These are phyloP conservation scores for Emericellopsis cladophorae DNA, from an alignment of 2,329 filamentous ascomycete genomes.

Conservation along the genomic window DNA sequence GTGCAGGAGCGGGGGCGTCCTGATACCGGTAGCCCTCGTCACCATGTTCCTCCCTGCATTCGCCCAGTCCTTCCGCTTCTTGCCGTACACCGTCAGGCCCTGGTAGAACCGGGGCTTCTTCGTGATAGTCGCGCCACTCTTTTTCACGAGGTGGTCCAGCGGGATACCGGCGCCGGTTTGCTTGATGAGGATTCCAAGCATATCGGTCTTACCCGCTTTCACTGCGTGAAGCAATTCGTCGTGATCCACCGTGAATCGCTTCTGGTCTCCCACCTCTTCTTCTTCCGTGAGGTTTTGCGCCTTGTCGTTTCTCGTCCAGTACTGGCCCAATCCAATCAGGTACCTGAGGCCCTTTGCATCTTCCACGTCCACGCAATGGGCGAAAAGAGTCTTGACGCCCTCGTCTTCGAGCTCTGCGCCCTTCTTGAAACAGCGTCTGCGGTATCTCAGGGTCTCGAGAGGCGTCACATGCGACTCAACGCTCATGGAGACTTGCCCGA, in stretches of 20 bases:
- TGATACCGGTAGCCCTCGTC: slow-evolving; percentile 22
- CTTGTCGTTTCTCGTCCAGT: slow-evolving; percentile 21
- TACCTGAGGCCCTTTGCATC: slow-evolving; percentile 40
- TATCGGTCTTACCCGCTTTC: slow-evolving; percentile 33
- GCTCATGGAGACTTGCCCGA: slow-evolving; percentile 55
- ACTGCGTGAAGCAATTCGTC: slow-evolving; percentile 30
- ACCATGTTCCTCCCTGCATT: slow-evolving; percentile 40
- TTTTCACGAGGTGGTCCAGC: slow-evolving; percentile 51
- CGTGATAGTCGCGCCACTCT: slow-evolving; percentile 48
- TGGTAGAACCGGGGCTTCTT: slow-evolving; percentile 63
- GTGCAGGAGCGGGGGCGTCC: slow-evolving; percentile 45
- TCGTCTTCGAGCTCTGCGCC: slow-evolving; percentile 5
- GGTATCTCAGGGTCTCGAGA: slow-evolving; percentile 13
- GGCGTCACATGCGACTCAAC: slow-evolving; percentile 54
- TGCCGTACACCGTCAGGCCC: slow-evolving; percentile 63
- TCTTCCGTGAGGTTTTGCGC: slow-evolving; percentile 20
- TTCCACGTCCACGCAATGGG: slow-evolving; percentile 36
- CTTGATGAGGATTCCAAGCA: slow-evolving; percentile 53
- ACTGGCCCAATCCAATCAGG: slow-evolving; percentile 40
- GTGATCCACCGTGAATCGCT: slow-evolving; percentile 25
- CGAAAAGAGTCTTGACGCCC: slow-evolving; percentile 16
- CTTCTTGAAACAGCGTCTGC: slow-evolving; percentile 10
- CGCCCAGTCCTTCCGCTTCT: slow-evolving; percentile 65
- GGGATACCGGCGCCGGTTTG: slow-evolving; percentile 57
- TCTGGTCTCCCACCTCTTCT: slow-evolving; percentile 15